phyloP scores from a whole-genome alignment of 306 rosid species.

The Albizia julibrissin region DNA sequence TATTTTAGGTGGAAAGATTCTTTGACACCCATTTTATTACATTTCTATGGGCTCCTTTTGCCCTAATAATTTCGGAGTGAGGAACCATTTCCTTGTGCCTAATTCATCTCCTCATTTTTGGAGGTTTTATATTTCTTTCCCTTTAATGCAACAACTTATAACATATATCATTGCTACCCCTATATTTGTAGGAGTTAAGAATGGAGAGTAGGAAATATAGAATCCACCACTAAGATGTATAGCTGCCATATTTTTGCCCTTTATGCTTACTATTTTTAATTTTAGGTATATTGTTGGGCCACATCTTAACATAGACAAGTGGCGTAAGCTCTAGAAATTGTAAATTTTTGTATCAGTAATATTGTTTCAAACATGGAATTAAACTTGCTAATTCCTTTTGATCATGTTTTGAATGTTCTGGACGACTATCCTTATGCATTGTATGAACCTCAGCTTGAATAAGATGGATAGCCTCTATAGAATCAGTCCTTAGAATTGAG shows the following conservation, averaged over 20 bases:
- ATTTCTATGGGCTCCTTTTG: background rate
- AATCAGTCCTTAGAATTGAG: too few relatives aligned
- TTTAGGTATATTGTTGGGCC: constrained; percentile 20
- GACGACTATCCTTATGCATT: too few relatives aligned
- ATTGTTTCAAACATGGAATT: background rate
- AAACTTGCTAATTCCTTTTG: too few relatives aligned
- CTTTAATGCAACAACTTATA: constrained; percentile 21
- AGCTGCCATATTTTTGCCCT: constrained; percentile 32
- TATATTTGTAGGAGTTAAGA: constrained; percentile 31
- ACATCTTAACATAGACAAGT: background rate
- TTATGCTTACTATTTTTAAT: constrained; percentile 24
- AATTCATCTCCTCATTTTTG: constrained; percentile 24
- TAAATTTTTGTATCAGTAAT: constrained; percentile 33
- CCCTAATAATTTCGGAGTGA: background rate
- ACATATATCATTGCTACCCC: background rate
- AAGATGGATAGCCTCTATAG: too few relatives aligned
- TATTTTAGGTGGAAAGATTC: background rate
- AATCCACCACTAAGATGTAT: constrained; percentile 29
- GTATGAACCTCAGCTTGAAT: too few relatives aligned
- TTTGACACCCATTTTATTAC: background rate
- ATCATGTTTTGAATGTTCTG: too few relatives aligned
- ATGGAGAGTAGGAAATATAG: constrained; percentile 36
- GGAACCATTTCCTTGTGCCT: constrained; percentile 14
- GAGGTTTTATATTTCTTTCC: background rate
- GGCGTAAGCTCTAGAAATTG: constrained; percentile 4